These are phyloP conservation scores for Macrotyloma uniflorum DNA, from an alignment of 306 rosid species.

Conservation along the genomic window DNA sequence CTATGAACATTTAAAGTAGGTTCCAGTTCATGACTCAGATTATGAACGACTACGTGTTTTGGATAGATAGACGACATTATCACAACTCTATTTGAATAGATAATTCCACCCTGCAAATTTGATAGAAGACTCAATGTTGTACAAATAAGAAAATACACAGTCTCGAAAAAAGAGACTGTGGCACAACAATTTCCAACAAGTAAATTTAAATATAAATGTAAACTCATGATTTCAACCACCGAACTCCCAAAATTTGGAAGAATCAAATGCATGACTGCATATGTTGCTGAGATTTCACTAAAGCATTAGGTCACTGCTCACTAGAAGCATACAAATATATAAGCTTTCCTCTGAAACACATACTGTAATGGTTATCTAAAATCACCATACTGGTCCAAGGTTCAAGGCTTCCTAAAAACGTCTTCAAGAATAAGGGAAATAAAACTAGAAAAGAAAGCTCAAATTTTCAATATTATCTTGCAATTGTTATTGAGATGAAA, in stretches of 20 bases:
- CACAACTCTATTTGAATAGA: slow-evolving; percentile 79
- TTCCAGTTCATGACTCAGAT: slow-evolving; percentile 67
- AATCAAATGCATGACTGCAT: slow-evolving; percentile 1
- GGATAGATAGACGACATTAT: slow-evolving; percentile 71
- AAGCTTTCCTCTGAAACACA: slow-evolving; percentile 5
- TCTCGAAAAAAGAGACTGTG: not conserved
- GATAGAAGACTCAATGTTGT: slow-evolving; percentile 26
- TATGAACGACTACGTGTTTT: slow-evolving; percentile 58
- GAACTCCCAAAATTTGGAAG: not conserved
- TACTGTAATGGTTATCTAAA: not conserved
- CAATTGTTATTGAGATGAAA: not conserved
- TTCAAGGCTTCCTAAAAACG: not conserved
- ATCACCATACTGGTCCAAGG: slow-evolving; percentile 22
- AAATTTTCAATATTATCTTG: slow-evolving; percentile 3
- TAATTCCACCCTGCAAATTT: slow-evolving; percentile 81
- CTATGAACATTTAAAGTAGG: slow-evolving; percentile 65
- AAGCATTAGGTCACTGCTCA: not conserved
- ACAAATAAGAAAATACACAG: slow-evolving; percentile 12
- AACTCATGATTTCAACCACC: not conserved
- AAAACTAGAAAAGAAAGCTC: slow-evolving; percentile 18
- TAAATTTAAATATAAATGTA: not conserved
- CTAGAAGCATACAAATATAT: not conserved
- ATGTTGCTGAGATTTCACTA: not conserved
- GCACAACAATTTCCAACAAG: not conserved
- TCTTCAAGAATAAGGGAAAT: not conserved